Evolutionary conservation across 768 basidiomycete genomes (phyloP).

Genomic region (Panus rudis): DNA sequence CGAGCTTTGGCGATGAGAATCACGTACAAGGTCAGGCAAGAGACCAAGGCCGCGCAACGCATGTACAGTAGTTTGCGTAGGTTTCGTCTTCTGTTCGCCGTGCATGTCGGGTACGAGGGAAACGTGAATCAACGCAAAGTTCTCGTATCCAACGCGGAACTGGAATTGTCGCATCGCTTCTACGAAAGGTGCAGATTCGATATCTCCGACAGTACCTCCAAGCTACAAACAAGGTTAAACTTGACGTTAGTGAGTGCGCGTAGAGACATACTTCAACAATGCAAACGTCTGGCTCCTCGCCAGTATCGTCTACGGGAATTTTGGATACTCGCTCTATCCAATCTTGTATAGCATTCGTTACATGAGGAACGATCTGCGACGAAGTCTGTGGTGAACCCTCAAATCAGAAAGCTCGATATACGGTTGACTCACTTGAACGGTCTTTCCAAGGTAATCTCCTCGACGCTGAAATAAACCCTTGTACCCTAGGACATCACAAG

Average conservation of each 20-base stretch:
- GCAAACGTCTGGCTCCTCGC: slow-evolving; percentile 90
- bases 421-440: slow-evolving; percentile 67
- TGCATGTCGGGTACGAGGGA: slow-evolving; percentile 98
- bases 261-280: slow-evolving; percentile 78
- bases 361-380: slow-evolving; percentile 82
- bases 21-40: slow-evolving; percentile 80
- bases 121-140: slow-evolving; percentile 95
- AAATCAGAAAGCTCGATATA: not conserved
- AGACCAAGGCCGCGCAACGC: slow-evolving; percentile 89
- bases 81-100: slow-evolving; percentile 98
- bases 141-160: slow-evolving; percentile 92
- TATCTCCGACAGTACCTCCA: slow-evolving; percentile 97
- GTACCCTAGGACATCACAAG: slow-evolving; percentile 5
- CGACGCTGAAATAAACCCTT: slow-evolving; percentile 42
- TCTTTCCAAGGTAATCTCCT: slow-evolving; percentile 91
- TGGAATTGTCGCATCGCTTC: slow-evolving; percentile 99
- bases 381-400: not conserved
- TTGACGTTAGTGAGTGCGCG: not conserved
- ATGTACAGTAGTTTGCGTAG: slow-evolving; percentile 95
- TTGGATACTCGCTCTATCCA: slow-evolving; percentile 96
- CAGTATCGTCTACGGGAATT: slow-evolving; percentile 91
- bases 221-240: slow-evolving; percentile 43
- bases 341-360: slow-evolving; percentile 96
- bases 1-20: not conserved
- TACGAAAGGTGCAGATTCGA: slow-evolving; percentile 96